Evolutionary conservation across 225 moss, liverwort and hornwort species (phyloP).

Genomic region (Sphagnum contortum): DNA sequence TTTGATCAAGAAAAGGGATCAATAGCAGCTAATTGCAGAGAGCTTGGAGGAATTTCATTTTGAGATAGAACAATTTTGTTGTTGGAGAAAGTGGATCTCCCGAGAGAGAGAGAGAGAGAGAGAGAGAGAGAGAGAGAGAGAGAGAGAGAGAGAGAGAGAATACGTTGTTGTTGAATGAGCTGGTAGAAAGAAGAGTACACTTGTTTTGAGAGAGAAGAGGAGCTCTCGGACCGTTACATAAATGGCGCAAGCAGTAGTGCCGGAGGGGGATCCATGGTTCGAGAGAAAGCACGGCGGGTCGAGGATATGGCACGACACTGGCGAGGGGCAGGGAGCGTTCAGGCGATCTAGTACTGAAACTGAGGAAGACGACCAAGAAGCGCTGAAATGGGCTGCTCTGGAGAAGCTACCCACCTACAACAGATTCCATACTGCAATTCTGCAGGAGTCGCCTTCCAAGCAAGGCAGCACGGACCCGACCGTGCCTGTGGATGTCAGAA

Average conservation of each 20-base stretch:
- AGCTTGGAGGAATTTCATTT: too few species aligned
- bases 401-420: slow-evolving; percentile 51
- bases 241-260: slow-evolving; percentile 37
- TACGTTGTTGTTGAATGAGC: too few species aligned
- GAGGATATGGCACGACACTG: slow-evolving; percentile 31
- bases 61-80: too few species aligned
- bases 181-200: too few species aligned
- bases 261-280: slow-evolving; percentile 45
- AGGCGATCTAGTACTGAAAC: slow-evolving; percentile 10
- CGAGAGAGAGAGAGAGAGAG: too few species aligned
- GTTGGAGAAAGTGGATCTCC: too few species aligned
- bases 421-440: slow-evolving; percentile 33
- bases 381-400: slow-evolving; percentile 51
- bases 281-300: slow-evolving; percentile 55
- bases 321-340: slow-evolving; percentile 29
- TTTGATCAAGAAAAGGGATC: too few species aligned
- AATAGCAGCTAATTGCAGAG: too few species aligned
- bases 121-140: too few species aligned
- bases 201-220: too few species aligned
- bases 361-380: slow-evolving; percentile 31
- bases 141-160: too few species aligned
- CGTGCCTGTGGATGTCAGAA: slow-evolving; percentile 23
- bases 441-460: slow-evolving; percentile 15
- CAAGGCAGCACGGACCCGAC: not conserved
- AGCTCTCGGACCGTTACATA: not conserved